Base-by-base conservation (phyloP, 192 early-diverging fungal species). In the Backusella tuberculispora region DNA sequence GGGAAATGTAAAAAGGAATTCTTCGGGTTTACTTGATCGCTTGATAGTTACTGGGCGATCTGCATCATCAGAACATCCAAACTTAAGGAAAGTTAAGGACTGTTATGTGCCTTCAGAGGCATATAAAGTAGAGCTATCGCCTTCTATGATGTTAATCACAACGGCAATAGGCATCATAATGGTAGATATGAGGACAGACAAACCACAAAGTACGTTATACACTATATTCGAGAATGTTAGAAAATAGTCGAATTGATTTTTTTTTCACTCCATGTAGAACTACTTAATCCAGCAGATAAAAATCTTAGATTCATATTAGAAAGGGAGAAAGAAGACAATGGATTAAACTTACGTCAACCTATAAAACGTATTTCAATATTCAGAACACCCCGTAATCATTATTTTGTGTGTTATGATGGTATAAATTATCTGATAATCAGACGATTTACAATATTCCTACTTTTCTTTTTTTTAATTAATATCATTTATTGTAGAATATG, bases 381-480 rank as follows among this genome's bases (percentile, higher is more conserved):
- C 83, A 86, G 93, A 24, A 85, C 94, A 60, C 86, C 87, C 8
- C 86, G 88, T 46, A 91, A 92, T 8, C 88, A 95, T 78, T 95
- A 95, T 79, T 80, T 98, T 69, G 86, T 98, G 21, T 97, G 96
- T 81, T 98, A 98, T 80, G 92, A 96, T 84, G 90, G 92, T 93
- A 85, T 12, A 24, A 26, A 78, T 80, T 17, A 94, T 78, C 89
- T 92, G 80, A 90, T 12, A 34, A 34, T 19, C 15, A n/a, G 4
- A 86, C 6, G 94, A 96, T 74, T 95, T 88, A 72, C 5, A 64
- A 7, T 17, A 29, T 73, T 43, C 44, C n/a, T n/a, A n/a, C n/a
- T n/a, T n/a, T n/a, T n/a, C n/a, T n/a, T n/a, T 63, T 29, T 64
- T 37, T 48, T 60, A 26, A 24, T n/a, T 10, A 8, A 19, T 29